Evolutionary conservation across 805 yeast genomes (phyloP).

Genomic region (Hermanozyma aechmeae): DNA sequence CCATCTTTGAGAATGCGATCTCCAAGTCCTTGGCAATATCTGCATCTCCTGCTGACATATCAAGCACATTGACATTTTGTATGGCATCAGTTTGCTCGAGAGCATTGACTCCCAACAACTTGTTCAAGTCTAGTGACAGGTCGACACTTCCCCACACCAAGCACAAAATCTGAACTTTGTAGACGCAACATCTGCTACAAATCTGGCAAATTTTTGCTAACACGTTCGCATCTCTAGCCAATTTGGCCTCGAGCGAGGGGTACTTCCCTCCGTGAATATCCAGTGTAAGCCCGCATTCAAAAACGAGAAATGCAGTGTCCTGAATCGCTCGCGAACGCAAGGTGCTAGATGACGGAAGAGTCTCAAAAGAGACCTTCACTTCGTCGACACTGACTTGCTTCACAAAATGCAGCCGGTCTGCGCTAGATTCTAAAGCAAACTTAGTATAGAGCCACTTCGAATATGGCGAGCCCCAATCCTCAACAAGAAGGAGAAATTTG

Average conservation of each 20-base stretch:
- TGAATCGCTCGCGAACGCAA: slow-evolving; percentile 28
- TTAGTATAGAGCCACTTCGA: slow-evolving; percentile 44
- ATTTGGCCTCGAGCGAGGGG: slow-evolving; percentile 18
- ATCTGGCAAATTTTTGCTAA: slow-evolving; percentile 26
- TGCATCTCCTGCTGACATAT: slow-evolving; percentile 20
- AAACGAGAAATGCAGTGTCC: slow-evolving; percentile 33
- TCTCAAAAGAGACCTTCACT: slow-evolving; percentile 23
- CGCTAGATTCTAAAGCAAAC: slow-evolving; percentile 26
- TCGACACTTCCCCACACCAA: slow-evolving; percentile 32
- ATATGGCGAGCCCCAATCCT: slow-evolving; percentile 37
- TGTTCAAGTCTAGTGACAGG: slow-evolving; percentile 7
- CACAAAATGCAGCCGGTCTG: slow-evolving; percentile 16
- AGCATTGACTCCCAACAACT: slow-evolving; percentile 8
- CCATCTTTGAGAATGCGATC: slow-evolving; percentile 14
- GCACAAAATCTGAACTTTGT: slow-evolving; percentile 29
- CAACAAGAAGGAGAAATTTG: slow-evolving; percentile 31
- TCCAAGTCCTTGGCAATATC: slow-evolving; percentile 18
- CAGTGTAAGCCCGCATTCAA: slow-evolving; percentile 42
- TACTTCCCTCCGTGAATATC: slow-evolving; percentile 6
- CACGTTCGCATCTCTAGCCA: slow-evolving; percentile 25
- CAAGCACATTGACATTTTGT: slow-evolving; percentile 17
- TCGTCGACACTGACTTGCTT: slow-evolving; percentile 15
- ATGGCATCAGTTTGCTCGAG: slow-evolving; percentile 5
- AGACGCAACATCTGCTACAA: slow-evolving; percentile 25
- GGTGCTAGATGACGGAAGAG: slow-evolving; percentile 32